These are phyloP conservation scores for Boletus pseudopeckii DNA, from an alignment of 768 basidiomycete species.

Conservation along the genomic window DNA sequence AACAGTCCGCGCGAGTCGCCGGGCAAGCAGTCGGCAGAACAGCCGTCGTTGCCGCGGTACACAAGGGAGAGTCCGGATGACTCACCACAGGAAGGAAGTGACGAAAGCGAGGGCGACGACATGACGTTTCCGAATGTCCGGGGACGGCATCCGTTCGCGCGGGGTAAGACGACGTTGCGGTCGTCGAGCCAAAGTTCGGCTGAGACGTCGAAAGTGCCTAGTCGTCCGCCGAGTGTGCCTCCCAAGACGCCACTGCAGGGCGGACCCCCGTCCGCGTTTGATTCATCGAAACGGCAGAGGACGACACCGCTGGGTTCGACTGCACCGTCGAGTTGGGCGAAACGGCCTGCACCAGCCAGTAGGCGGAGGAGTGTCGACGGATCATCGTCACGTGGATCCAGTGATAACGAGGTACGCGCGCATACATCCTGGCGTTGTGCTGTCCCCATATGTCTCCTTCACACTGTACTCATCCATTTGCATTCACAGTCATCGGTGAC, in stretches of 20 bases:
- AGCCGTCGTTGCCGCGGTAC: slow-evolving; percentile 10
- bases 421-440: neutral
- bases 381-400: slow-evolving; percentile 41
- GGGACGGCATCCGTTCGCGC: slow-evolving; percentile 33
- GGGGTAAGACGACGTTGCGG: slow-evolving; percentile 38
- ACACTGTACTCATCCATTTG: slow-evolving; percentile 10
- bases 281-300: slow-evolving; percentile 65
- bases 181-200: slow-evolving; percentile 58
- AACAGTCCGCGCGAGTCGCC: slow-evolving; percentile 31
- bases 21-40: slow-evolving; percentile 15
- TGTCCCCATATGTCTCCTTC: neutral
- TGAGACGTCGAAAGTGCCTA: slow-evolving; percentile 40
- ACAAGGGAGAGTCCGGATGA: slow-evolving; percentile 31
- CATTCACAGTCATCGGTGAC: slow-evolving; percentile 32
- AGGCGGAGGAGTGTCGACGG: slow-evolving; percentile 73
- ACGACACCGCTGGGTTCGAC: slow-evolving; percentile 55
- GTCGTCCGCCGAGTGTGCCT: slow-evolving; percentile 56
- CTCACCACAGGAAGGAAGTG: slow-evolving; percentile 33
- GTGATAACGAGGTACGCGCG: slow-evolving; percentile 69
- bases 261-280: slow-evolving; percentile 56
- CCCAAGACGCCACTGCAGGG: slow-evolving; percentile 47
- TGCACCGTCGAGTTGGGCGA: slow-evolving; percentile 76
- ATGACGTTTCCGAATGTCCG: slow-evolving; percentile 36
- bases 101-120: slow-evolving; percentile 35
- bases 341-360: slow-evolving; percentile 62